phyloP scores from a whole-genome alignment of 768 basidiomycete genomes.

The Gymnopilus dilepis region DNA sequence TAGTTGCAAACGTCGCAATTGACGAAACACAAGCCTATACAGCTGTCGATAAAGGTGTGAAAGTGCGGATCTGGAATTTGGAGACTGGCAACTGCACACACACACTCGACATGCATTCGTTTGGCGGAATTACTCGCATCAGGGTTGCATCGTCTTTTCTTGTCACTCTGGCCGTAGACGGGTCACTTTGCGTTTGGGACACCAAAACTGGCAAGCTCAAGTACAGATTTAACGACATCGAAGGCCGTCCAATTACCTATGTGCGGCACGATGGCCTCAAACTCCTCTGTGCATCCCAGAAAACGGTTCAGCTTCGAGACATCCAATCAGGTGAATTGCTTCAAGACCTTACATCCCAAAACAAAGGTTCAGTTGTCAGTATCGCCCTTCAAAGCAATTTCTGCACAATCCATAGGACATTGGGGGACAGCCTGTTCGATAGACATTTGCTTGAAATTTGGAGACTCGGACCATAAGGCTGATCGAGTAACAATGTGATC shows the following conservation, averaged over 20 bases:
- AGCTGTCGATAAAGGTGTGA: constrained; percentile 79
- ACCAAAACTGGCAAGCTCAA: constrained; percentile 72
- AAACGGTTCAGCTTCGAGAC: neutral
- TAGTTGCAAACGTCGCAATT: constrained; percentile 88
- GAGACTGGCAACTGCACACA: constrained; percentile 74
- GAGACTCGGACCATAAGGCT: too few relatives aligned
- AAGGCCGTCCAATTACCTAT: constrained; percentile 89
- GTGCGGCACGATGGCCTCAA: constrained; percentile 95
- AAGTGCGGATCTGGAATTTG: constrained; percentile 88
- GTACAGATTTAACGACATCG: constrained; percentile 74
- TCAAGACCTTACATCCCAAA: neutral
- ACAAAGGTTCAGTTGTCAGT: neutral
- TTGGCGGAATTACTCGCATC: constrained; percentile 80
- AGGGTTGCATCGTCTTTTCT: constrained; percentile 81
- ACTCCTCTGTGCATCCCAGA: constrained; percentile 62
- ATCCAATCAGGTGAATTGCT: neutral
- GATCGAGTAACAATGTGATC: too few relatives aligned
- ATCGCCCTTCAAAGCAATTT: neutral
- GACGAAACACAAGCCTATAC: constrained; percentile 86
- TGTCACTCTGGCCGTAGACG: constrained; percentile 91
- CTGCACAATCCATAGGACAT: neutral
- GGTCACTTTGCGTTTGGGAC: constrained; percentile 88
- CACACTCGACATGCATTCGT: constrained; percentile 81
- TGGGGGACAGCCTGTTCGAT: too few relatives aligned
- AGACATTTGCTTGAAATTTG: too few relatives aligned